Percentiles rank a stretch among this genome's conserved stretches.
These are phyloP conservation scores for Tetrapisispora iriomotensis DNA, from an alignment of 805 yeast species.

Conservation along the genomic window DNA sequence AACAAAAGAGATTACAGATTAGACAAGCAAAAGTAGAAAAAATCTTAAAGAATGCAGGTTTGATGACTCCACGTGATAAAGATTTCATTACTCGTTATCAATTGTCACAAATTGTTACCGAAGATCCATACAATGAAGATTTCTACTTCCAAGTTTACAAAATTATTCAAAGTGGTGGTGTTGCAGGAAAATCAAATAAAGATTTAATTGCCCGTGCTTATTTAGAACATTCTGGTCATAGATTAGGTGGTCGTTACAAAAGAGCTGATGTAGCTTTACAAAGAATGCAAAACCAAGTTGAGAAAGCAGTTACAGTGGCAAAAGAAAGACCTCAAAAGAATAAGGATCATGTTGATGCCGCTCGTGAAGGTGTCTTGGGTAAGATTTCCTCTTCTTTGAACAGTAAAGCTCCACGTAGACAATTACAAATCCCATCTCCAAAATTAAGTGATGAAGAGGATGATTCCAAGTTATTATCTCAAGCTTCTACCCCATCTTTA, in stretches of 20 bases:
- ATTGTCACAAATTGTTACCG: conserved; percentile 89
- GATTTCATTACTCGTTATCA: conserved; percentile 92
- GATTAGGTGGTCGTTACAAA: conserved; percentile 75
- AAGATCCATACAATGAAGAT: conserved; percentile 95
- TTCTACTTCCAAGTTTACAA: conserved; percentile 91
- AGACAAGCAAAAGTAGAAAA: conserved; percentile 70
- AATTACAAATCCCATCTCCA: conserved; percentile 47
- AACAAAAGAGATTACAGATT: conserved; percentile 52
- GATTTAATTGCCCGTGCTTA: conserved; percentile 89
- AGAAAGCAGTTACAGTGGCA: conserved; percentile 91
- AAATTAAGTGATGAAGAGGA: conserved; percentile 35
- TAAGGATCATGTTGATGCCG: conserved; percentile 32
- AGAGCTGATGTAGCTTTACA: conserved; percentile 86
- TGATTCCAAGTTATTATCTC: conserved; percentile 22
- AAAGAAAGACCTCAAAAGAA: conserved; percentile 72
- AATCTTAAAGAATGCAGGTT: conserved; percentile 75
- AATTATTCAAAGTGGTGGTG: conserved; percentile 47
- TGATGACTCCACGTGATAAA: conserved; percentile 95
- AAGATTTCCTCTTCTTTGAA: conserved; percentile 72
- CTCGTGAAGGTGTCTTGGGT: conserved; percentile 80
- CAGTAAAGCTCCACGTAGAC: conserved; percentile 81
- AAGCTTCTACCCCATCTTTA: conserved; percentile 18
- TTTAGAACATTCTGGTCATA: conserved; percentile 82
- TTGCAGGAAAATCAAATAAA: conserved; percentile 38
- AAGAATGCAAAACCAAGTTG: conserved; percentile 97